Base-by-base conservation (phyloP, 805 yeast species). In the Saccharomycopsis schoenii region DNA sequence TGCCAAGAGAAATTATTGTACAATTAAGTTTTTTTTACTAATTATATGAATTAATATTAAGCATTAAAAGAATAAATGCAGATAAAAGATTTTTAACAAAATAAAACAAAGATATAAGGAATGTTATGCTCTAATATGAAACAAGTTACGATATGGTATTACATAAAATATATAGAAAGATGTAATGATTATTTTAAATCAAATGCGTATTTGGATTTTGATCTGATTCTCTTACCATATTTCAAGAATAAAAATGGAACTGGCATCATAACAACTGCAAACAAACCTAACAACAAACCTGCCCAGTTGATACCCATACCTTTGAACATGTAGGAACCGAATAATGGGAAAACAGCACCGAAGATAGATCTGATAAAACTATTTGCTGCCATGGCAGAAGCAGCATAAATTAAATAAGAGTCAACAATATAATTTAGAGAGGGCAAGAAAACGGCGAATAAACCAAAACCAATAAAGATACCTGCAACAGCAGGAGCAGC, bases 301-400 rank as follows among this genome's bases (percentile, higher is more conserved):
- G 94, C 93, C 92, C 93, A 88, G 66, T 87, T 83, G 39, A 78
- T 78, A 42, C 89, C 88, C 81, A 88, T 78, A 61, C 77, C 77
- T 34, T 75, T 71, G 72, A 88, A 87, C 92, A 89, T 85, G 65
- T 80, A 84, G 2, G 78, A 73, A 0, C 90, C 88, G 69, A 88
- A 88, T 60, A 88, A 74, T 51, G 90, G 90, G 79, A 83, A 84
- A 0, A 82, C 83, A 29, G 86, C 88, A 58, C 88, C 93, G 65
- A 84, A 82, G 0, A 77, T 74, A 2, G 88, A 82, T 73, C 94
- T 82, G 69, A 87, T 70, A 68, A 88, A 79, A 0, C 92, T 82
- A 70, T 86, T 86, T 9, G 83, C 90, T 2, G 91, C 89, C 62
- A 86, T 73, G 2, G 90, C 93, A 29, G 92, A 85, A 5, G 96